Conservation (phyloP, 768 basidiomycete genomes). For the Pulveroboletus sp. region DNA sequence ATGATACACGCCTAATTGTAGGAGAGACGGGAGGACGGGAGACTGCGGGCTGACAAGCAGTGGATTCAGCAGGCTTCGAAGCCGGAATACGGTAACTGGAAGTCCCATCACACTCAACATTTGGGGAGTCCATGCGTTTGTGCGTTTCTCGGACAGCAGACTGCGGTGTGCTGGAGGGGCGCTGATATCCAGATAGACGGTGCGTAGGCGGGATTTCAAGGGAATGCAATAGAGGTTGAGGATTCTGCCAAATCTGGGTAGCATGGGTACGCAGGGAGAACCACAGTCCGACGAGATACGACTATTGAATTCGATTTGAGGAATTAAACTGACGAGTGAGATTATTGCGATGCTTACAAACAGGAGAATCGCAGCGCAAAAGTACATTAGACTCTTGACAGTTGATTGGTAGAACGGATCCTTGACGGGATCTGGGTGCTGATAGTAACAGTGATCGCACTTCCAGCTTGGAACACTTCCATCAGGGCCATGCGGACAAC, state of each 20-base stretch:
- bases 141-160: conserved; percentile 24
- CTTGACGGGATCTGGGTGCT: conserved; percentile 86
- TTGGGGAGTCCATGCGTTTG: conserved; percentile 45
- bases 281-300: conserved; percentile 96
- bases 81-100: conserved; percentile 41
- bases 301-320: conserved; percentile 46
- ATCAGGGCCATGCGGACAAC: conserved; percentile 53
- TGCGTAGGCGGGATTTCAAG: conserved; percentile 53
- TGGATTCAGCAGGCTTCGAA: conserved; percentile 28
- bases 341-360: conserved; percentile 58
- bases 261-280: conserved; percentile 98
- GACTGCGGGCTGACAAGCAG: conserved; percentile 14
- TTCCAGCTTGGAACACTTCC: conserved; percentile 53
- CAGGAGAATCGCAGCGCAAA: conserved; percentile 86
- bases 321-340: not conserved
- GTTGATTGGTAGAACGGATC: conserved; percentile 98
- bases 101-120: conserved; percentile 28
- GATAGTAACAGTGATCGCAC: conserved; percentile 92
- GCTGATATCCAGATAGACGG: conserved; percentile 67
- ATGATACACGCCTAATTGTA: conserved; percentile 51
- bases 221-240: conserved; percentile 74
- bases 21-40: conserved; percentile 40
- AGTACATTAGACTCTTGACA: conserved; percentile 94
- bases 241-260: conserved; percentile 98
- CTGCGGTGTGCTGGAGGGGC: conserved; percentile 28